Conservation (phyloP, 2,329 filamentous ascomycete species). For the Paraphoma sp. region DNA sequence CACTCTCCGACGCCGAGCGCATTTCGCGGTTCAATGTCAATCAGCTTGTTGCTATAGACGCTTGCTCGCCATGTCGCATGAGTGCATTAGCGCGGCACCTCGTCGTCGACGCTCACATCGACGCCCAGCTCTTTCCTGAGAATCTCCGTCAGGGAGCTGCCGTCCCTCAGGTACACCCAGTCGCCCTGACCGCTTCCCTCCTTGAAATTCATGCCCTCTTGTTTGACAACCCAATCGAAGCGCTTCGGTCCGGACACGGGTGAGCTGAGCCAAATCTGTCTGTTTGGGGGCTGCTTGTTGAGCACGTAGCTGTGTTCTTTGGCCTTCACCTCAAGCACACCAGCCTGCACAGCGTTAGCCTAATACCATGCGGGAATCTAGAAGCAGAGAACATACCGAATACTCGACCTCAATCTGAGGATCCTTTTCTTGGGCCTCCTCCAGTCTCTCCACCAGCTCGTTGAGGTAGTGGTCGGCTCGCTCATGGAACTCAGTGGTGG, state of each 20-base stretch:
- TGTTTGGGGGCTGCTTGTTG: conserved; percentile 98
- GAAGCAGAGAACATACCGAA: conserved; percentile 65
- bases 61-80: neutral
- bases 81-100: conserved; percentile 34
- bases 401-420: conserved; percentile 89
- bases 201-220: conserved; percentile 78
- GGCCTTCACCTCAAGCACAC: conserved; percentile 79
- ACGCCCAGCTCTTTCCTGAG: conserved; percentile 79
- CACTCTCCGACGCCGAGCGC: neutral
- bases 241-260: conserved; percentile 91
- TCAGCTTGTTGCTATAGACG: neutral
- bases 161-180: conserved; percentile 90
- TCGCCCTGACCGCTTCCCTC: conserved; percentile 75
- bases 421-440: conserved; percentile 74
- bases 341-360: conserved; percentile 66
- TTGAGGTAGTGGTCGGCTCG: conserved; percentile 78
- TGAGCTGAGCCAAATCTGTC: conserved; percentile 95
- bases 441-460: conserved; percentile 64
- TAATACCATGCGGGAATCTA: neutral
- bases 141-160: conserved; percentile 74
- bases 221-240: conserved; percentile 83
- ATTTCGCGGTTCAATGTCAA: neutral
- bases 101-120: conserved; percentile 49
- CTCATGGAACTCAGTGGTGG: conserved; percentile 75
- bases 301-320: conserved; percentile 82